Conservation (phyloP, 2,329 filamentous ascomycete species). For the Cadophora sp. region DNA sequence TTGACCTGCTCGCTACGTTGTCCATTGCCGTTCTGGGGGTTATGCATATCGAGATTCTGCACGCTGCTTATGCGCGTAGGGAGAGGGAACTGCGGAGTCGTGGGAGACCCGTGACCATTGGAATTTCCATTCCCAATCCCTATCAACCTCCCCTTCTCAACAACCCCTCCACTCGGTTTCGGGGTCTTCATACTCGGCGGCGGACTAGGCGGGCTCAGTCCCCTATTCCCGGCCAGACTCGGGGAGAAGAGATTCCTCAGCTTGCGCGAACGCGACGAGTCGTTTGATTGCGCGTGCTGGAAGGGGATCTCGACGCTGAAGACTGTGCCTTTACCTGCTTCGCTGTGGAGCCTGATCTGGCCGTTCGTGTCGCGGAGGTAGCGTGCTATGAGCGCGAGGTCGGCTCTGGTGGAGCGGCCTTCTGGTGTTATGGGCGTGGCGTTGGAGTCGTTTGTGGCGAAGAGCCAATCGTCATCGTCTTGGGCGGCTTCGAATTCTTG, state of each 20-base stretch:
- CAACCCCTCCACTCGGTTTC: not conserved
- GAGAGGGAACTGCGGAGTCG: not conserved
- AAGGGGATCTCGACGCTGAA: slow-evolving; percentile 39
- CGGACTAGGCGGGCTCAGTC: slow-evolving; percentile 3
- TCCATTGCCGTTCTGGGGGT: not conserved
- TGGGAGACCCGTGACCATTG: not conserved
- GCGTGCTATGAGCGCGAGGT: slow-evolving; percentile 36
- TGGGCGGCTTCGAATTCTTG: slow-evolving; percentile 38
- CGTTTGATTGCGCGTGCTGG: slow-evolving; percentile 23
- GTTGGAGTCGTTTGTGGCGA: slow-evolving; percentile 15
- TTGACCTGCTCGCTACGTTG: not conserved
- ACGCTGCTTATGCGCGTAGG: not conserved
- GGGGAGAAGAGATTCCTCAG: slow-evolving; percentile 15
- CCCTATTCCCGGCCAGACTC: not conserved
- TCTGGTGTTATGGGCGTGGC: slow-evolving; percentile 15
- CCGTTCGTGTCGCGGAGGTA: slow-evolving; percentile 39
- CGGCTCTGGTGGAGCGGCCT: slow-evolving; percentile 27
- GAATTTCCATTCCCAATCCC: not conserved
- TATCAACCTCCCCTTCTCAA: not conserved
- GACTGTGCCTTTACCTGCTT: slow-evolving; percentile 39
- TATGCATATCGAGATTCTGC: not conserved
- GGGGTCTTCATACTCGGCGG: not conserved
- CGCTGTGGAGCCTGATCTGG: slow-evolving; percentile 36
- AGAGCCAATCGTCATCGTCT: slow-evolving; percentile 32
- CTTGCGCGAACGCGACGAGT: not conserved